Base-by-base conservation (phyloP, 805 yeast species). In the Metschnikowia chrysomelidarum region DNA sequence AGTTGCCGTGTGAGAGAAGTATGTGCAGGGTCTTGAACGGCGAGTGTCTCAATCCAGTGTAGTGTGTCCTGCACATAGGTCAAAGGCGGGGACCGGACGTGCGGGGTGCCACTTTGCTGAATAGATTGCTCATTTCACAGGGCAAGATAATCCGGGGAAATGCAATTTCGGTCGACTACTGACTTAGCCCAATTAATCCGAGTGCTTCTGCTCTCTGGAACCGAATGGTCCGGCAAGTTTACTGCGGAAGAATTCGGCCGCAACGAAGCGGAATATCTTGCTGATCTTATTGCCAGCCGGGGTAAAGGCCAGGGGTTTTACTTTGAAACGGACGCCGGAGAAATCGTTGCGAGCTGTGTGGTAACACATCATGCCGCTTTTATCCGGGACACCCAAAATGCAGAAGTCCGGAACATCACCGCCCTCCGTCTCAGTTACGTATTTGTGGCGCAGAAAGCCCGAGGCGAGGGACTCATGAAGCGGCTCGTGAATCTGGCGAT, bases 381-480 rank as follows among this genome's bases (percentile, higher is more conserved):
- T 20, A 61, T 40, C 29, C 61, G 60, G 32, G 62, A 62, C 36
- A 58, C 66, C 1, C 25, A 44, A 3, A 35, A 49, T 26, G 49
- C 63, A 34, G 70, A 70, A 0, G 64, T 65, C 5, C 47, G 51
- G n/a, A 49, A 50, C 30, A 53, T 50, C n/a, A 58, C 57, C 7
- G 46, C 55, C 2, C 45, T 66, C 24, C 32, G 51, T 7, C 17
- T 65, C 4, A 40, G 57, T 8, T 52, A 42, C 34, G 67, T 64
- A 4, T 55, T 55, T 41, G 57, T 62, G 9, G 40, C 47, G 6
- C 34, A 44, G 23, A 51, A 49, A 8, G 54, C 56, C 34, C 44
- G 69, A 16, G 47, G 47, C 2, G 41, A 51, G 25, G 69, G 66
- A 2, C 51, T 65, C 32, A 64, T 61, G 28, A 39, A 43, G n/a